These are phyloP conservation scores for Withania somnifera DNA, from an alignment of 305 asterid species.

Conservation along the genomic window DNA sequence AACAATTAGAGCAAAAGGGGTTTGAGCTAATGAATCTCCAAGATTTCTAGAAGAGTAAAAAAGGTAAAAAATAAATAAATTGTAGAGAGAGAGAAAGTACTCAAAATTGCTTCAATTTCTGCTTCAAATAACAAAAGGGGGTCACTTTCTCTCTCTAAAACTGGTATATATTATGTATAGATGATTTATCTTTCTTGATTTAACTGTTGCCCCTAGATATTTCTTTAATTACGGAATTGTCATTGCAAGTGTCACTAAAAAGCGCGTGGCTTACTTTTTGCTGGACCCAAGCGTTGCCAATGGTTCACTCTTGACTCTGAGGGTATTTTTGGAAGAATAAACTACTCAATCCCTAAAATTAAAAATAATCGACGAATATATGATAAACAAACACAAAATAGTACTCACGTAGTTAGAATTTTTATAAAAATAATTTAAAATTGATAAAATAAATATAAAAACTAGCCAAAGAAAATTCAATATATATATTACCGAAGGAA, in stretches of 20 bases:
- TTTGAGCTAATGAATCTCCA: background rate
- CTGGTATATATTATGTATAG: background rate
- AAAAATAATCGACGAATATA: background rate
- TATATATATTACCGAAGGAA: too few relatives aligned
- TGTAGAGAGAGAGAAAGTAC: conserved; percentile 7
- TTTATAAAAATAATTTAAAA: too few relatives aligned
- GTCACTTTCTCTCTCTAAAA: conserved; percentile 22
- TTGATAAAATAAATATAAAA: too few relatives aligned
- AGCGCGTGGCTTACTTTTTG: background rate
- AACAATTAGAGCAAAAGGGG: background rate
- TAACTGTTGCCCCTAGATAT: conserved; percentile 19
- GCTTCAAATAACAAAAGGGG: background rate
- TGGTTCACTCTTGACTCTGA: background rate
- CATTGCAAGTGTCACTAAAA: conserved; percentile 2
- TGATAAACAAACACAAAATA: too few relatives aligned
- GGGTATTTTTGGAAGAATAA: background rate
- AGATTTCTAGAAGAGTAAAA: background rate
- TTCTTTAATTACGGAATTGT: conserved; percentile 14
- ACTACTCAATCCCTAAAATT: background rate
- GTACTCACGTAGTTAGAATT: too few relatives aligned
- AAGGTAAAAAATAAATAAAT: too few relatives aligned
- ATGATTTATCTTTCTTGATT: conserved; percentile 6
- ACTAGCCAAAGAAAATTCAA: too few relatives aligned
- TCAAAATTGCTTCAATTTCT: background rate
- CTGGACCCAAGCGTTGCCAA: background rate